Conservation (phyloP, 306 rosid species). For the Carpinus viminea region DNA sequence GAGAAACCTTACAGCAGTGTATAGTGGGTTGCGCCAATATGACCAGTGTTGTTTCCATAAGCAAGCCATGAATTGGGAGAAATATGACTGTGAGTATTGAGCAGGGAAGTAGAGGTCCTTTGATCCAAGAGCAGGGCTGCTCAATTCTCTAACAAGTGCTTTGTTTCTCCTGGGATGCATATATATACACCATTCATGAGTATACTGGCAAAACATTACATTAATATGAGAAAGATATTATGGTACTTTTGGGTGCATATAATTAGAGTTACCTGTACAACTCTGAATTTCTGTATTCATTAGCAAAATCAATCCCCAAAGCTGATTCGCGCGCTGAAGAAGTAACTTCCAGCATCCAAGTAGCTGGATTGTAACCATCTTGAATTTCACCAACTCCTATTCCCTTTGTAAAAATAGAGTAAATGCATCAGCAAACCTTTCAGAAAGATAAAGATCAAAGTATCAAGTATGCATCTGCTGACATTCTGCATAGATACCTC, state of each 20-base stretch:
- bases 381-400: slow-evolving; percentile 67
- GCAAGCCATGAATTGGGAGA: slow-evolving; percentile 69
- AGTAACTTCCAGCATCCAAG: slow-evolving; percentile 93
- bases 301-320: slow-evolving; percentile 63
- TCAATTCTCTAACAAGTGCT: slow-evolving; percentile 51
- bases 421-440: slow-evolving; percentile 1
- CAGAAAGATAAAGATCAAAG: neutral
- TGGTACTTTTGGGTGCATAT: neutral
- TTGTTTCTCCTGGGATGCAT: slow-evolving; percentile 65
- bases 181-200: neutral
- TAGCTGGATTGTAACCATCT: slow-evolving; percentile 87
- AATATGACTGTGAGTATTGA: slow-evolving; percentile 58
- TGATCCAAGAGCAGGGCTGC: slow-evolving; percentile 49
- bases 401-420: slow-evolving; percentile 34
- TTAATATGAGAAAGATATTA: neutral
- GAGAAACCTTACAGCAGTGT: slow-evolving; percentile 51
- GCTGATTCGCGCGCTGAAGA: slow-evolving; percentile 53
- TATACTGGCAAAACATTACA: neutral
- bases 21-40: slow-evolving; percentile 54
- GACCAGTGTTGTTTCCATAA: slow-evolving; percentile 75
- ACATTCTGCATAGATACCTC: slow-evolving; percentile 41
- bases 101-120: slow-evolving; percentile 64
- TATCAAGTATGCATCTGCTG: neutral
- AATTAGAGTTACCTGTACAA: slow-evolving; percentile 45
- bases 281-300: slow-evolving; percentile 54